Evolutionary conservation across 257 asterid genomes (phyloP).

Genomic region (Solanum medicagineum): DNA sequence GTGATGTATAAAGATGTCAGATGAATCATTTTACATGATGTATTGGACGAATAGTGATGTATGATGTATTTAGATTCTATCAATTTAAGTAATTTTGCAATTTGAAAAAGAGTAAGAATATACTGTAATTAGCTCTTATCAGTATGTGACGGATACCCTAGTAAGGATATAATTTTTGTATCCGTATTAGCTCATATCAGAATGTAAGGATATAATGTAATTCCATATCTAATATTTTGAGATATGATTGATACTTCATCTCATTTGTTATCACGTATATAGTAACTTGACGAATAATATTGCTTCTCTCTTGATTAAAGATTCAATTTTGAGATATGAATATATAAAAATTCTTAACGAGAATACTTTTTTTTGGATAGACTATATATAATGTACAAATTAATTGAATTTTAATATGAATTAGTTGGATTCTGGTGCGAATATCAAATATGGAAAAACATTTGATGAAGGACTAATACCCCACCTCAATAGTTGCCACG

Average conservation of each 20-base stretch:
- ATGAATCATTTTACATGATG: too few relatives aligned
- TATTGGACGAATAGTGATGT: too few relatives aligned
- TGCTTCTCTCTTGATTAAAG: neutral
- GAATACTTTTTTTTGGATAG: neutral
- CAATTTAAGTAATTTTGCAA: too few relatives aligned
- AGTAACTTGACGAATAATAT: neutral
- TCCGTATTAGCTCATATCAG: too few relatives aligned
- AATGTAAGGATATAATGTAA: too few relatives aligned
- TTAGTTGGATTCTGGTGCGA: neutral
- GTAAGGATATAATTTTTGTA: too few relatives aligned
- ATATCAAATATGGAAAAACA: neutral
- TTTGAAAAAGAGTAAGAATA: too few relatives aligned
- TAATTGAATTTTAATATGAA: neutral
- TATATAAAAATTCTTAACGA: neutral
- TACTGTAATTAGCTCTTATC: too few relatives aligned
- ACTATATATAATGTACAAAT: rapidly evolving
- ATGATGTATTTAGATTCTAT: too few relatives aligned
- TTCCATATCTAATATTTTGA: too few relatives aligned
- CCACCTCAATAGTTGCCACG: neutral
- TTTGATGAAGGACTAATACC: neutral
- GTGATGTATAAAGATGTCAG: too few relatives aligned
- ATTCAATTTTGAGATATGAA: neutral
- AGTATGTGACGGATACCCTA: too few relatives aligned
- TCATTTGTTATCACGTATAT: neutral
- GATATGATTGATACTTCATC: neutral